Evolutionary conservation across 129 eudicot genomes (phyloP).

Genomic region (Helichrysum umbraculigerum): DNA sequence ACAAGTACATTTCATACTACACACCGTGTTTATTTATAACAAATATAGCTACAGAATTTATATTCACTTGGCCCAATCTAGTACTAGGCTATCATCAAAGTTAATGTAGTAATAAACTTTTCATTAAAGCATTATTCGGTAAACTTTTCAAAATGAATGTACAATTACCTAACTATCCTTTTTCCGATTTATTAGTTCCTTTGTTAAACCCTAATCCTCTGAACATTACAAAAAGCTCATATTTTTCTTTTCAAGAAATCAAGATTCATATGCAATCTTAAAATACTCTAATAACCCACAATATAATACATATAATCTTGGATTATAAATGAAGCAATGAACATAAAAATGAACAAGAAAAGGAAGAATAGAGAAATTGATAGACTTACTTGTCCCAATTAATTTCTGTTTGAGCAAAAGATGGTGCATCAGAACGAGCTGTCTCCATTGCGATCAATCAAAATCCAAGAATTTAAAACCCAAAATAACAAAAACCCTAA

Average conservation of each 20-base stretch:
- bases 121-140: no score
- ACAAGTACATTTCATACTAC: neutral
- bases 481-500: conserved; percentile 27
- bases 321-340: neutral
- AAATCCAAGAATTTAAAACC: neutral
- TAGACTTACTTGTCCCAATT: conserved; percentile 87
- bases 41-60: no score
- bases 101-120: neutral
- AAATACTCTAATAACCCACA: neutral
- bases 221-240: neutral
- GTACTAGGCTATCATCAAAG: no score
- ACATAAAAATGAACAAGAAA: neutral
- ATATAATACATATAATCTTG: neutral
- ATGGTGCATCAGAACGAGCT: conserved; percentile 43
- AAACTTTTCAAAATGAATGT: neutral
- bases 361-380: conserved; percentile 4
- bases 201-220: neutral
- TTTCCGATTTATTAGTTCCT: neutral
- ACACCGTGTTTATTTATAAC: neutral
- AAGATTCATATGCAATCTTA: conserved; percentile 13
- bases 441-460: conserved; percentile 48
- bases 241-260: neutral
- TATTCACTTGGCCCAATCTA: no score
- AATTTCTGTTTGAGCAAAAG: conserved; percentile 76
- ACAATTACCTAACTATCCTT: neutral